Percentiles rank a stretch among this genome's conserved stretches.
These are phyloP conservation scores for Coniophora puteana DNA, from an alignment of 1,284 basidiomycete species.

Conservation along the genomic window DNA sequence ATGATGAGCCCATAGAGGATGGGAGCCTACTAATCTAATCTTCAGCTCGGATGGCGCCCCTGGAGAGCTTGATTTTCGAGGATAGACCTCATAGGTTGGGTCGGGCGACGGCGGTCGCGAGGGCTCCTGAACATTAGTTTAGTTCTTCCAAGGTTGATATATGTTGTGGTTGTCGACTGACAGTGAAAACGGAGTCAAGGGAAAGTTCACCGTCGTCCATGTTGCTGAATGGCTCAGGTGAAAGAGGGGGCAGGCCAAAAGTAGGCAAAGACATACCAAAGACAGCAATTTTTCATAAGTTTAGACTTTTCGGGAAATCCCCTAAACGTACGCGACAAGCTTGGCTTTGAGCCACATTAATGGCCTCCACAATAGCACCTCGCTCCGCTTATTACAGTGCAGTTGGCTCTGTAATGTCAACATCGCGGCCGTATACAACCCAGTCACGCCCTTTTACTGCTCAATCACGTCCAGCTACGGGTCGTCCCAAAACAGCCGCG, in stretches of 20 bases:
- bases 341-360: too few relatives aligned
- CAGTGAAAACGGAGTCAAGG: conserved; percentile 33
- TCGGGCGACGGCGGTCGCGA: conserved; percentile 58
- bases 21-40: conserved; percentile 80
- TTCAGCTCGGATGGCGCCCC: conserved; percentile 34
- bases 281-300: too few relatives aligned
- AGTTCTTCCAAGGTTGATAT: neutral
- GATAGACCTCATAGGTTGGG: conserved; percentile 47
- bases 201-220: conserved; percentile 19
- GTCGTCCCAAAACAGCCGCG: conserved; percentile 57
- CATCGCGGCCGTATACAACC: conserved; percentile 34
- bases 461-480: conserved; percentile 40
- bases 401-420: too few relatives aligned
- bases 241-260: too few relatives aligned
- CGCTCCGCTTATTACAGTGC: too few relatives aligned
- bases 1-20: conserved; percentile 91
- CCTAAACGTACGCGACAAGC: too few relatives aligned
- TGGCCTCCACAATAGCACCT: too few relatives aligned
- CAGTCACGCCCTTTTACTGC: conserved; percentile 47
- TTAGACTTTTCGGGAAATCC: too few relatives aligned
- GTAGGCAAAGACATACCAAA: too few relatives aligned
- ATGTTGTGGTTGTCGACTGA: conserved; percentile 15
- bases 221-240: neutral
- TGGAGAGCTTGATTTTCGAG: conserved; percentile 27
- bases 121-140: conserved; percentile 31